Evolutionary conservation across 768 basidiomycete species (phyloP).

Genomic region (Dioszegia aurantiaca): DNA sequence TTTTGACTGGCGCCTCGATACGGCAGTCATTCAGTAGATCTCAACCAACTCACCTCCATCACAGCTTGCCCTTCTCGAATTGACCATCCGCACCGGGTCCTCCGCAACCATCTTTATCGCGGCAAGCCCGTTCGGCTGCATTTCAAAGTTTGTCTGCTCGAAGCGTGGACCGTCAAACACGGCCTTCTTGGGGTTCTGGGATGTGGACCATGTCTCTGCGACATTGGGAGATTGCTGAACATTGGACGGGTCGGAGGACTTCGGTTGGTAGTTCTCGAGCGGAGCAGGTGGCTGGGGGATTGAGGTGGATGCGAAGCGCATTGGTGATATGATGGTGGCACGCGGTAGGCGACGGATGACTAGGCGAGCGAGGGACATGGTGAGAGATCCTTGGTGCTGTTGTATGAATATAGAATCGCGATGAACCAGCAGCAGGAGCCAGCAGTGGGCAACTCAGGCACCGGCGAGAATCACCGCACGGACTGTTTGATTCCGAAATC

Average conservation of each 20-base stretch:
- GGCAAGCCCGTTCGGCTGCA: slow-evolving; percentile 83
- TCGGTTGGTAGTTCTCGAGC: slow-evolving; percentile 25
- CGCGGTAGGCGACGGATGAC: not conserved
- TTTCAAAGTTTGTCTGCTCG: slow-evolving; percentile 81
- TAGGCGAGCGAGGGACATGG: slow-evolving; percentile 9
- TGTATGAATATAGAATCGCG: not conserved
- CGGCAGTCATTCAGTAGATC: not conserved
- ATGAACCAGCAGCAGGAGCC: too few species aligned
- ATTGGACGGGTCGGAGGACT: slow-evolving; percentile 19
- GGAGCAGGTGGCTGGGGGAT: slow-evolving; percentile 31
- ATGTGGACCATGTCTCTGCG: slow-evolving; percentile 77
- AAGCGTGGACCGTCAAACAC: slow-evolving; percentile 68
- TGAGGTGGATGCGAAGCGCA: slow-evolving; percentile 11
- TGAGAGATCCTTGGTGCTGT: not conserved
- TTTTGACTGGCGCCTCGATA: not conserved
- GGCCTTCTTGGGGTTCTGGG: slow-evolving; percentile 61
- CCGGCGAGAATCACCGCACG: not conserved
- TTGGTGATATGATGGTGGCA: not conserved
- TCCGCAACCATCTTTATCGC: slow-evolving; percentile 85
- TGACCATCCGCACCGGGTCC: slow-evolving; percentile 77
- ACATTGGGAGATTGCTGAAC: slow-evolving; percentile 76
- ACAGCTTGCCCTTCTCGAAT: slow-evolving; percentile 81
- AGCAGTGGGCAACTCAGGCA: not conserved
- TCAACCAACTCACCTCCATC: slow-evolving; percentile 77
- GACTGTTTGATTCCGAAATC: not conserved